Base-by-base conservation (phyloP, 306 rosid species). In the Lathyrus sativus region DNA sequence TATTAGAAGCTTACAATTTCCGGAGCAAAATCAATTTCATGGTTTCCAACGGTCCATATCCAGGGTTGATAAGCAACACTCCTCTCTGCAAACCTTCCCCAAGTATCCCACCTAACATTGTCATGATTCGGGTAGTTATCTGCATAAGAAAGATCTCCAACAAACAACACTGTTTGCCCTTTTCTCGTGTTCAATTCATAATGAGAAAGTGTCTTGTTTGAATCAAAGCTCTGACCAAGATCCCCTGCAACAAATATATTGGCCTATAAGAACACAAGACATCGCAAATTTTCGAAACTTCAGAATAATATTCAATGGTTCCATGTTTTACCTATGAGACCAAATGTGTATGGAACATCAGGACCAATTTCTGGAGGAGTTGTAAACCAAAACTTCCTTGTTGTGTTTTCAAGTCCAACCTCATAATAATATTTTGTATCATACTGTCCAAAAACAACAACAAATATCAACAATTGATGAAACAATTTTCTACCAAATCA, bases 41-140 rank as follows among this genome's bases (percentile, higher is more conserved):
- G 96, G 77, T 92, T 92, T 43, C 96, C 98, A 26, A 89, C 84
- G 7, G 96, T 90, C 96, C 98, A 92, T 75, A 92, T 88, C 98
- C 98, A 93, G 12, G 98, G 97, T 78, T 93, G 96, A 88, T 88
- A 93, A 62, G 98, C 98, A 70, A 6, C 54, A 50, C 93, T 88
- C 81, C 98, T 88, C 86, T 93, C 97, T 2, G 44, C 10, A 7
- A 90, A 90, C 64, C 97, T 88, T 83, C 88, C 96, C 96, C 96
- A 88, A 46, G 93, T 75, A 82, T 92, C 93, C 96, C 98, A 90
- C 67, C 91, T 83, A 33, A 7, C 70, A 51, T 92, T 90, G 49
- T 88, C 91, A 29, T 90, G 89, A 77, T 86, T 75, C 7, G 91
- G 85, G 74, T 86, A 82, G 44, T 67, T 65, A 68, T 92, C 98